A percentile compares a stretch with the other conserved stretches of the same genome.
These are phyloP conservation scores for Coemansia sp. DNA, from an alignment of 371 early-diverging fungal genomes.

Conservation along the genomic window DNA sequence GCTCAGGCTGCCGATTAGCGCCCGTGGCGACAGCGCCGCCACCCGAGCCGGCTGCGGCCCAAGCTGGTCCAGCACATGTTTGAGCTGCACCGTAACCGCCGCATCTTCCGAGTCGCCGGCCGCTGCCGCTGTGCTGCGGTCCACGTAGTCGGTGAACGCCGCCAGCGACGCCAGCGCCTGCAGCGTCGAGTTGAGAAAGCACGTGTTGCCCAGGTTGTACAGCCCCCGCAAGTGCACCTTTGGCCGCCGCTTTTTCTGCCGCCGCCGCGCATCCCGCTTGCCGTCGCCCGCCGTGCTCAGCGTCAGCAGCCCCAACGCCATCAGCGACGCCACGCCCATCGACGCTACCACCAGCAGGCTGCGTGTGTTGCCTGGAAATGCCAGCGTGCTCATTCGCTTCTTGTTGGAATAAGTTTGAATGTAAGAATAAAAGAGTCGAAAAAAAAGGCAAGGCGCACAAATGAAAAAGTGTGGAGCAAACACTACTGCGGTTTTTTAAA, in stretches of 20 bases:
- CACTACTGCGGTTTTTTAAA: background rate
- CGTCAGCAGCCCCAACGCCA: constrained; percentile 28
- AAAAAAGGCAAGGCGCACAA: background rate
- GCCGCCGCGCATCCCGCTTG: constrained; percentile 5
- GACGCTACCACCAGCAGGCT: constrained; percentile 37
- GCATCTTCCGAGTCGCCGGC: constrained; percentile 20
- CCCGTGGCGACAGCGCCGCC: constrained; percentile 39
- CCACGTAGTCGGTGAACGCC: constrained; percentile 25
- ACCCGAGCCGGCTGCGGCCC: constrained; percentile 17
- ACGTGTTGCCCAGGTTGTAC: constrained; percentile 92
- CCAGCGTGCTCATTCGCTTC: constrained; percentile 9
- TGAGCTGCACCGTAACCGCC: constrained; percentile 28
- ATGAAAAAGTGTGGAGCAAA: background rate
- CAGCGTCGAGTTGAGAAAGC: constrained; percentile 90
- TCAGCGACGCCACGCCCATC: constrained; percentile 36
- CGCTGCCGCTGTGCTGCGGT: constrained; percentile 10
- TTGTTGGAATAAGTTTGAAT: background rate
- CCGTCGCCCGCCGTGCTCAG: background rate
- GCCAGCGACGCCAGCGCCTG: constrained; percentile 52
- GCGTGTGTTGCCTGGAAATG: constrained; percentile 9
- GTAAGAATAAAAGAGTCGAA: background rate
- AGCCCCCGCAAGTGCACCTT: constrained; percentile 60
- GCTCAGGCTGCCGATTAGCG: constrained; percentile 40
- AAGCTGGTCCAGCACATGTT: constrained; percentile 20
- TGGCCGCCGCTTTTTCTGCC: constrained; percentile 8